Conservation (phyloP, 805 yeast genomes). For the Wickerhamomyces ciferrii region DNA sequence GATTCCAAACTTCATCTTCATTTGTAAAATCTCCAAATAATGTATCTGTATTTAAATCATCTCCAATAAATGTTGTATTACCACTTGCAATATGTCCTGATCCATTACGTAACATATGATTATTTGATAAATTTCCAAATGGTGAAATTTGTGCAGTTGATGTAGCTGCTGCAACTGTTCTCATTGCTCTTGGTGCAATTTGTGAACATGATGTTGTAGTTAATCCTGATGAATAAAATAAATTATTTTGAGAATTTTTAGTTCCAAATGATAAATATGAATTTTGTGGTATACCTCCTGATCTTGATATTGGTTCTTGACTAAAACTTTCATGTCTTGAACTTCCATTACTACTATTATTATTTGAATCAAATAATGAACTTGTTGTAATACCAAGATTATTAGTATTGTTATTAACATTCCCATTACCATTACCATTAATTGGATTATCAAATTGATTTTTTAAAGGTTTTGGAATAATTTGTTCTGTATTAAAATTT, state of each 20-base stretch:
- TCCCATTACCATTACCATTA: neutral
- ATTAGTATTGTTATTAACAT: neutral
- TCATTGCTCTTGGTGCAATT: constrained; percentile 27
- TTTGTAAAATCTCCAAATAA: neutral
- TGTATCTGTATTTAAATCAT: neutral
- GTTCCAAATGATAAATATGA: neutral
- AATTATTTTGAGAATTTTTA: too few species aligned
- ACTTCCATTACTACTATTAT: neutral
- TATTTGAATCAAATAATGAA: neutral
- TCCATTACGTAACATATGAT: too few species aligned
- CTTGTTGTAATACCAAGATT: neutral
- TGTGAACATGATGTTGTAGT: constrained; percentile 24
- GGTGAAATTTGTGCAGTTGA: constrained; percentile 6
- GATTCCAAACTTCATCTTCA: constrained; percentile 7
- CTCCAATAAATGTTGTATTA: neutral
- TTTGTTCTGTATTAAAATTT: constrained; percentile 18
- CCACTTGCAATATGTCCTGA: neutral
- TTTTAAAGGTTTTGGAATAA: constrained; percentile 20
- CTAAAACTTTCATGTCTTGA: neutral
- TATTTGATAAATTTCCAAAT: too few species aligned
- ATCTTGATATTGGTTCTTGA: neutral
- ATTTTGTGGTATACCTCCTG: neutral
- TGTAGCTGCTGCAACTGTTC: constrained; percentile 20
- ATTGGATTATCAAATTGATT: constrained; percentile 8
- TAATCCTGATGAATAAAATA: neutral